Base-by-base conservation (phyloP, 2,329 filamentous ascomycete species). In the Dactylonectria macrodidyma region DNA sequence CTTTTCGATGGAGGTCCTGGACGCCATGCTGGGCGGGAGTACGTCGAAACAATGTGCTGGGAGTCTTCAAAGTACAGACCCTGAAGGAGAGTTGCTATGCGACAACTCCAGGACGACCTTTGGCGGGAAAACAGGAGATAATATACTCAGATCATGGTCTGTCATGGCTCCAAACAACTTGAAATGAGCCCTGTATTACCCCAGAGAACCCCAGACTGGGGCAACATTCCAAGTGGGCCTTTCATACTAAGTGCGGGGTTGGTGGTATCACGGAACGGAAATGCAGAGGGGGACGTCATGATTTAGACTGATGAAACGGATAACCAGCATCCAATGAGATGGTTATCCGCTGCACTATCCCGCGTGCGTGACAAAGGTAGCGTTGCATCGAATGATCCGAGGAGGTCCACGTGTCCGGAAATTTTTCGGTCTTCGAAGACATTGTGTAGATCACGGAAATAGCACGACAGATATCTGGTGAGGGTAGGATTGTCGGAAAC, bases 1-100 rank as follows among this genome's bases (percentile, higher is more conserved):
- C 63, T 75, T 74, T 44, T 73, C 74, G 33, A 74, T 75, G 11
- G 73, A 74, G 52, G 61, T 69, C 63, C 60, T 63, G 19, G 56
- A 46, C 48, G 71, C 66, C 72, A 75, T 74, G 47, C 6, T 69
- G 62, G 33, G 48, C 14, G 12, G 48, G 50, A 1, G 26, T 2
- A 24, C 26, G n/a, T 22, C n/a, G n/a, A 30, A 44, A 26, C 24
- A 26, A 48, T 14, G 36, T 9, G 26, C 12, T 14, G 34, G 34
- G 26, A 24, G 24, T 16, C 30, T 19, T 11, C 10, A 5, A 47
- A 12, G 24, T 26, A 16, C 16, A 54, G 44, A 24, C 47, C 36
- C n/a, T 33, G 58, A 41, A 41, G 26, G 48, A 19, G 41, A 56
- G 41, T 56, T 68, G 57, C 16, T 62, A 22, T 41, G 59, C 62